Conservation (phyloP, 139 green algal genomes). For the Coelastrella sp. region DNA sequence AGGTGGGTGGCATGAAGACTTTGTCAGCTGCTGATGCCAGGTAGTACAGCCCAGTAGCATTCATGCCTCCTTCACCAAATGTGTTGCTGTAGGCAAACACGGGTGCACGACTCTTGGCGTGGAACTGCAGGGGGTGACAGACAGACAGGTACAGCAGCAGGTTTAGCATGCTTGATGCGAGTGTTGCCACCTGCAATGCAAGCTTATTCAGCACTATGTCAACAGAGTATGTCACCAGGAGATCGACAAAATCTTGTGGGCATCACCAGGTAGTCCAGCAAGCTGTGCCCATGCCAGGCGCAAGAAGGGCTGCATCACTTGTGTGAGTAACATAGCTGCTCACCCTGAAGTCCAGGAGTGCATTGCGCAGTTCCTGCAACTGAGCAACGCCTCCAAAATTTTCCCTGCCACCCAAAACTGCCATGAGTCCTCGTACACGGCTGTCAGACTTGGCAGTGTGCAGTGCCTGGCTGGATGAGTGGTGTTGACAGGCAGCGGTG, state of each 20-base stretch:
- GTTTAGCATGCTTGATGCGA: too few species aligned
- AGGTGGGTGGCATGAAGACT: constrained; percentile 54
- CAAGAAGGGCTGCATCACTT: background rate
- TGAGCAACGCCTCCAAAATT: constrained; percentile 64
- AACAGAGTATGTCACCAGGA: too few species aligned
- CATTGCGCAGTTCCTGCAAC: constrained; percentile 70
- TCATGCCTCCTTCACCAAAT: constrained; percentile 69
- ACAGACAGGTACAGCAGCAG: background rate
- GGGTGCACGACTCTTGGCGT: constrained; percentile 12
- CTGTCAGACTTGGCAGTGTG: constrained; percentile 52
- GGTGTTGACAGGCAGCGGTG: background rate
- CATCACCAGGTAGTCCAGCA: background rate
- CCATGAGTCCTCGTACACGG: constrained; percentile 59
- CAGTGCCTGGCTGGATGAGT: constrained; percentile 51
- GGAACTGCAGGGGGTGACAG: constrained; percentile 5
- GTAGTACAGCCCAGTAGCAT: constrained; percentile 67
- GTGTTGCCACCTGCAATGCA: background rate
- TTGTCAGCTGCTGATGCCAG: constrained; percentile 44
- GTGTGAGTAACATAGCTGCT: too few species aligned
- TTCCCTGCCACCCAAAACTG: constrained; percentile 55
- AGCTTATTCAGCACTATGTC: too few species aligned
- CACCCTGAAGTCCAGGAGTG: constrained; percentile 58
- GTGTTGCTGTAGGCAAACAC: constrained; percentile 63
- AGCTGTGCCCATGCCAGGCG: background rate
- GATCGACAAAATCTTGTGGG: background rate